Evolutionary conservation across 208 protist genomes (phyloP), one percentile per base, ranked within the genome.

Genomic region (Leishmania guyanensis): DNA sequence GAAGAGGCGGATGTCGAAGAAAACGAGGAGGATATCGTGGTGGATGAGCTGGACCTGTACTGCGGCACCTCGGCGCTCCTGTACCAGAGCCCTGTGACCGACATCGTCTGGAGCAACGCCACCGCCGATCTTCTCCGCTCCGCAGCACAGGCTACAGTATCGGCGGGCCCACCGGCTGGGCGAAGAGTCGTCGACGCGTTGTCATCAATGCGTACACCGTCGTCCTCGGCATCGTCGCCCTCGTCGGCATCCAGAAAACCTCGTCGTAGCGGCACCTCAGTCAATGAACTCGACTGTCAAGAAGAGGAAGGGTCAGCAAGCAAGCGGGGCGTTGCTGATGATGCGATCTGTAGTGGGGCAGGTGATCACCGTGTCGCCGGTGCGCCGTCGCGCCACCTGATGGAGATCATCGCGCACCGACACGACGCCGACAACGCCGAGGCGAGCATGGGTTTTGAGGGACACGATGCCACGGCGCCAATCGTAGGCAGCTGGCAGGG

Each of bases 1-100:
- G 77, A 20, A 5, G 54, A 54, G 62, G 62, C 9, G n/a, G 29
- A 66, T 36, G 29, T 20, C 12, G 62, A 66, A 5, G 60, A 54
- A 54, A 39, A 79, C 12, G 62, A 71, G 22, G 72, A 70, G 3
- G 75, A 78, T 36, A 29, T 54, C 36, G 53, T 82, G 22, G 65
- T 58, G 26, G 65, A 77, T 65, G 69, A 82, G 39, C 56, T 82
- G 54, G 77, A 80, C 43, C 69, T 78, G 26, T 78, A 78, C 75
- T 78, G 53, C 22, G 48, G 75, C 60, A 54, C 39, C 26, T 26
- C 54, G 36, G 53, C 54, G 36, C 14, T 78, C n/a, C 56, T 46
- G 16, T 77, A 77, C 64, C 73, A n/a, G 17, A 73, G 68, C 10
- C 68, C 68, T 43, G n/a, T 16, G 43, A 54, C 39, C 46, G 68